phyloP scores from a whole-genome alignment of 2,329 filamentous ascomycete species.

The Hypoxylon sp. region DNA sequence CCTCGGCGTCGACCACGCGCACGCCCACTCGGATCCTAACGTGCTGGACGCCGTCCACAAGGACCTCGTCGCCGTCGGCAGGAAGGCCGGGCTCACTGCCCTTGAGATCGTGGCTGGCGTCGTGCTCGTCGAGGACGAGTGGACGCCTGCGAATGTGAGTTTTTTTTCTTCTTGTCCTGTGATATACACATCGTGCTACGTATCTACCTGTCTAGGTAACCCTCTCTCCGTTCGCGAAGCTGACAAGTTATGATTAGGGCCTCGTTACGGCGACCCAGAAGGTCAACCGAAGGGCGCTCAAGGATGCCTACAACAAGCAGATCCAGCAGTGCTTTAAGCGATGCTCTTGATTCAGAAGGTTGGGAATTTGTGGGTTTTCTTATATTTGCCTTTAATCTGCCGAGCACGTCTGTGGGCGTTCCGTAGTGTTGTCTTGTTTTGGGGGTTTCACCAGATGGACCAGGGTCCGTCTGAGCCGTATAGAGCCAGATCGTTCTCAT shows the following conservation, averaged over 20 bases:
- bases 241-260: constrained; percentile 51
- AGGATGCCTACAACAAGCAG: constrained; percentile 59
- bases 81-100: constrained; percentile 69
- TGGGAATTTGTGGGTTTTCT: background rate
- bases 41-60: constrained; percentile 68
- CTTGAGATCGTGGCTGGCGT: constrained; percentile 81
- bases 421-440: background rate
- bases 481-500: background rate
- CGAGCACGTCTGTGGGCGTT: constrained; percentile 1
- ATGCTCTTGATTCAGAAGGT: constrained; percentile 9
- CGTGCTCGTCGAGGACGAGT: constrained; percentile 84
- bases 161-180: background rate
- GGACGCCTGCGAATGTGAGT: constrained; percentile 85
- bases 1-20: constrained; percentile 69
- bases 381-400: background rate
- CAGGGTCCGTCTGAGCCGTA: constrained; percentile 9
- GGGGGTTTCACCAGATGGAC: background rate
- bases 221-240: background rate
- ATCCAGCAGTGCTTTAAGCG: constrained; percentile 55
- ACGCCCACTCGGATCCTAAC: constrained; percentile 73
- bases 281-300: constrained; percentile 62
- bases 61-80: constrained; percentile 71
- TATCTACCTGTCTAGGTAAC: background rate
- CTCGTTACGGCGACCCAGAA: constrained; percentile 70
- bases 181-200: background rate